Conservation (phyloP, 225 moss, liverwort and hornwort genomes). For the Antitrichia curtipendula region DNA sequence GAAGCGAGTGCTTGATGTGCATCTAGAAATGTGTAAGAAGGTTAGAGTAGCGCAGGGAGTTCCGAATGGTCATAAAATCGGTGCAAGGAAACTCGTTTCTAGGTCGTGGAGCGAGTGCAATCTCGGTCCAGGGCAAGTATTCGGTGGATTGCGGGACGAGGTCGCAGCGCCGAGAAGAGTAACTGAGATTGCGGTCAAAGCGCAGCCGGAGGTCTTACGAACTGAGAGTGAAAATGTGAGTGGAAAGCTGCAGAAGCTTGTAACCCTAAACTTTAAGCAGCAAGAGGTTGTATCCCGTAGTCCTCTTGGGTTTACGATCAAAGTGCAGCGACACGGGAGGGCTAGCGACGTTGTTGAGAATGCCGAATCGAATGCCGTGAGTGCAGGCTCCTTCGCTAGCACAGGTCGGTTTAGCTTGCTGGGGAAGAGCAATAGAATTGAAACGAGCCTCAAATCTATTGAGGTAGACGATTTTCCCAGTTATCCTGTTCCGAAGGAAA, state of each 20-base stretch:
- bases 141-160: background rate
- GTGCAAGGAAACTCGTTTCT: background rate
- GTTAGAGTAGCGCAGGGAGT: background rate
- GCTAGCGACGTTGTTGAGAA: background rate
- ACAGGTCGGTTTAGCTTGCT: slow-evolving; percentile 24
- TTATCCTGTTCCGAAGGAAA: background rate
- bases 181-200: background rate
- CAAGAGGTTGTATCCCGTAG: background rate
- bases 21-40: background rate
- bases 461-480: background rate
- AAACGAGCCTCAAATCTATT: background rate
- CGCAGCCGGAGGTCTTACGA: background rate
- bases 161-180: background rate
- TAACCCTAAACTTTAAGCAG: background rate
- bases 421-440: slow-evolving; percentile 5
- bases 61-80: background rate
- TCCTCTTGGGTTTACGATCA: slow-evolving; percentile 29
- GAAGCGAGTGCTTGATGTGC: slow-evolving; percentile 12
- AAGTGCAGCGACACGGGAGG: slow-evolving; percentile 36
- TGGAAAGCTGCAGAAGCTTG: background rate
- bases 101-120: slow-evolving; percentile 46
- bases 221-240: background rate
- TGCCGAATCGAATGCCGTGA: background rate
- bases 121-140: slow-evolving; percentile 1
- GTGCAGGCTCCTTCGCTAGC: slow-evolving; percentile 34